Base-by-base conservation (phyloP, 2,329 filamentous ascomycete species). In the Nothophaeocryptopus gaeumannii region DNA sequence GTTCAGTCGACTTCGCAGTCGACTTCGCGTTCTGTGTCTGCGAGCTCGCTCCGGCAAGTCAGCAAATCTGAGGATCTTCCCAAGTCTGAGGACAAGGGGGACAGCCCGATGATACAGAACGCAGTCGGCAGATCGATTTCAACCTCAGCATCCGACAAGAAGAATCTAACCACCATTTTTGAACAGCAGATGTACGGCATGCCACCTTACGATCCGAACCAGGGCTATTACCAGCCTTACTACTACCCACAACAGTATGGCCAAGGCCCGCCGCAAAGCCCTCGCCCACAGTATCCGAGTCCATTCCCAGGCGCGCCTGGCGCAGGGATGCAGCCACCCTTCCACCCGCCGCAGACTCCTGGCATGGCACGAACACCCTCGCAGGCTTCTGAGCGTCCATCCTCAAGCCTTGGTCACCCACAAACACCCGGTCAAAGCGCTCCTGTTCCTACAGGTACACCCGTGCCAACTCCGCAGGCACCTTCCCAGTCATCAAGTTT, bases 351-450 rank as follows among this genome's bases (percentile, higher is more conserved):
- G 50, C 74, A 43, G 15, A 56, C 58, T 3, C 58, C 58, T 32
- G 46, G 75, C 35, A 91, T 96, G 86, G 93, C 91, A 2, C 85
- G 91, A 61, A 90, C 83, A 53, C 82, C 86, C 2, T 95, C 89
- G 2, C 88, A 93, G 69, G 79, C 86, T 48, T 88, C 88, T 71
- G 62, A 79, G 71, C 76, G 81, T 55, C 81, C 82, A 13, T 70
- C 74, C 8, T 83, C 82, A 35, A 82, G 79, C 60, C 70, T 83
- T 30, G 78, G 79, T 39, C 79, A 88, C 75, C 69, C 83, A 66
- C 73, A 63, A 20, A 77, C 87, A 35, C 82, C 64, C 50, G 71
- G 72, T 34, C 76, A 82, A 70, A 67, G 78, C 74, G 79, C 77
- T 51, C 80, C 84, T 31, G 80, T 78, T 16, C 77, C 82, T 32